Evolutionary conservation across 176 grass and related monocot species (phyloP).

Genomic region (Oryza coarctata): DNA sequence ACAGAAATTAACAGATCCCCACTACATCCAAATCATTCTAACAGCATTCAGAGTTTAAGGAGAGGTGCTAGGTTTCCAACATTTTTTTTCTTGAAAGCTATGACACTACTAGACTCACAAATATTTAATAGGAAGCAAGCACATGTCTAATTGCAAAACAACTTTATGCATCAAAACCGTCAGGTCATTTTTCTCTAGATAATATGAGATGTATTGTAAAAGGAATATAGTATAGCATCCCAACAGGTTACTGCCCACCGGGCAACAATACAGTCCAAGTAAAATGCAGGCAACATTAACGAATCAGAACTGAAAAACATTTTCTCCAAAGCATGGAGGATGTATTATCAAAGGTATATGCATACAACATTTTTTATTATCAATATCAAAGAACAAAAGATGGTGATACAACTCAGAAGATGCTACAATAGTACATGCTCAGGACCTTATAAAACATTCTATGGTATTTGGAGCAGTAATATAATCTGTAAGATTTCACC

Average conservation of each 20-base stretch:
- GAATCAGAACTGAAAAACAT: background rate
- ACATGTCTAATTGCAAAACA: background rate
- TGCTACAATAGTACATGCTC: conserved; percentile 33
- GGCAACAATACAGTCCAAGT: background rate
- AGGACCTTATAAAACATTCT: conserved; percentile 11
- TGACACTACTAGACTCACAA: background rate
- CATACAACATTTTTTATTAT: background rate
- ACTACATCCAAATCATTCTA: background rate
- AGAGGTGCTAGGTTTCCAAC: background rate
- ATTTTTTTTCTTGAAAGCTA: background rate
- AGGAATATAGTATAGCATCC: background rate
- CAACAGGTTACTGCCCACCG: background rate
- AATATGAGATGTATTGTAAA: background rate
- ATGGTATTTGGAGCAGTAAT: conserved; percentile 21
- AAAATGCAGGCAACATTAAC: background rate
- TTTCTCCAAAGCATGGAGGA: background rate
- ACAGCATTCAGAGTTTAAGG: background rate
- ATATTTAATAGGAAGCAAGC: background rate
- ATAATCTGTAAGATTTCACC: conserved; percentile 32
- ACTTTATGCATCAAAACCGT: background rate
- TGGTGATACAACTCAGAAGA: conserved; percentile 34
- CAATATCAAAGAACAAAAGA: conserved; percentile 23
- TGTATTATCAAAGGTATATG: background rate
- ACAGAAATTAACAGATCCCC: background rate
- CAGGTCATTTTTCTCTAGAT: conserved; percentile 12